Evolutionary conservation across 1,284 basidiomycete species (phyloP).

Genomic region (Rhodotorula sp.): DNA sequence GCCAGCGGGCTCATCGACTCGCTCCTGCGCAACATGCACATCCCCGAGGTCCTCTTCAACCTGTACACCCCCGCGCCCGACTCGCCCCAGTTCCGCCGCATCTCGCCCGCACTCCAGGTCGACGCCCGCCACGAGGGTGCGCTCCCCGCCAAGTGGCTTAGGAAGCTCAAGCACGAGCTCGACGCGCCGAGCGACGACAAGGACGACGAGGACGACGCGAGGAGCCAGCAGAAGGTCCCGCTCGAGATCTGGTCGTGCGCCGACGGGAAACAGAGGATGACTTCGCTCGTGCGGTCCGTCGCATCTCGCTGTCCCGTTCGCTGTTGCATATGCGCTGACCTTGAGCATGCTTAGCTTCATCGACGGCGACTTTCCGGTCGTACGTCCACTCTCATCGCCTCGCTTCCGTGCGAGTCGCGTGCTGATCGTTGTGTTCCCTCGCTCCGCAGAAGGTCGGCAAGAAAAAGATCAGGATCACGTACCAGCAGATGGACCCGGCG

Average conservation of each 20-base stretch:
- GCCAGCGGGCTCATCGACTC: constrained; percentile 13
- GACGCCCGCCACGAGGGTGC: background rate
- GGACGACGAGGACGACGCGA: background rate
- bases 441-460: background rate
- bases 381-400: background rate
- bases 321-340: background rate
- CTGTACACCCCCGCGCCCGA: constrained; percentile 3
- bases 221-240: background rate
- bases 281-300: constrained; percentile 9
- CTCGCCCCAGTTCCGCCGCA: background rate
- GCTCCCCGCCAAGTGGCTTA: background rate
- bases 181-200: background rate
- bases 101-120: background rate
- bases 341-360: constrained; percentile 8
- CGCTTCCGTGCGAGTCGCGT: too few species aligned
- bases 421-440: background rate
- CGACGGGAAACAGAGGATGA: constrained; percentile 29
- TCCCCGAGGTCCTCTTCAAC: constrained; percentile 30
- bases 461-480: background rate
- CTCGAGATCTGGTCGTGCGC: constrained; percentile 19
- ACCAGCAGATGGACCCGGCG: background rate
- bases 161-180: background rate
- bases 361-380: background rate
- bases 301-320: background rate
- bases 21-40: constrained; percentile 22